phyloP scores from a whole-genome alignment of 2,329 filamentous ascomycete genomes.

The Chrysoporthe deuterocubensis region DNA sequence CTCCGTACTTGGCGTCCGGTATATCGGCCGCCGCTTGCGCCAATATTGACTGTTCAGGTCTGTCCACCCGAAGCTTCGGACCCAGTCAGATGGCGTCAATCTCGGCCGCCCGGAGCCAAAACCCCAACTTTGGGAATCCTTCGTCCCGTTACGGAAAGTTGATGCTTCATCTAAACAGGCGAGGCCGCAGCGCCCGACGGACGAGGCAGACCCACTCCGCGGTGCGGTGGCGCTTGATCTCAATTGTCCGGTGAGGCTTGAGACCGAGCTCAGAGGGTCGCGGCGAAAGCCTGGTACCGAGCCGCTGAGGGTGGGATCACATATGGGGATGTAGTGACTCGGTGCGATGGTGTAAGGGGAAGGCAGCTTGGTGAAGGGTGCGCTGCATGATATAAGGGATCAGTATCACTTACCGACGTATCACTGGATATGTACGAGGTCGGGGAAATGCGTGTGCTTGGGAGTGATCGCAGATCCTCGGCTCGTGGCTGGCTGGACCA shows the following conservation, averaged over 20 bases:
- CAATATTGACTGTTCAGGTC: slow-evolving; percentile 9
- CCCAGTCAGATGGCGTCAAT: slow-evolving; percentile 22
- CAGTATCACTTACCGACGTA: slow-evolving; percentile 15
- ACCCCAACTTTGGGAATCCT: slow-evolving; percentile 11
- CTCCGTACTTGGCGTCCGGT: background rate
- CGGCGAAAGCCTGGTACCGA: background rate
- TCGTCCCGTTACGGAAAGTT: slow-evolving; percentile 15
- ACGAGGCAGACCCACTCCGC: slow-evolving; percentile 19
- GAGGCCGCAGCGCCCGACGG: slow-evolving; percentile 5
- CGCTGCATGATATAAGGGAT: slow-evolving; percentile 1
- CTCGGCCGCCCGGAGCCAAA: background rate
- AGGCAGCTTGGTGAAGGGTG: background rate
- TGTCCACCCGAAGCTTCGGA: background rate
- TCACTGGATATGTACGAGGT: background rate
- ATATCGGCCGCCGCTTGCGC: background rate
- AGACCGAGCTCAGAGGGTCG: background rate
- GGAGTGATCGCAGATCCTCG: background rate
- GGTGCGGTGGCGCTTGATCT: slow-evolving; percentile 16
- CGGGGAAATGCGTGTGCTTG: background rate
- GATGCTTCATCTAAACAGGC: slow-evolving; percentile 17
- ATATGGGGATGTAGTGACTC: background rate
- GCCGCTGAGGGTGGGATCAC: background rate
- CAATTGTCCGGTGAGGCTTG: slow-evolving; percentile 16
- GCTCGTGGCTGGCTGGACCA: slow-evolving; percentile 19
- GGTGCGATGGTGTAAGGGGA: background rate